Conservation (phyloP, 202 grass and related monocot species). For the Setaria viridis region DNA sequence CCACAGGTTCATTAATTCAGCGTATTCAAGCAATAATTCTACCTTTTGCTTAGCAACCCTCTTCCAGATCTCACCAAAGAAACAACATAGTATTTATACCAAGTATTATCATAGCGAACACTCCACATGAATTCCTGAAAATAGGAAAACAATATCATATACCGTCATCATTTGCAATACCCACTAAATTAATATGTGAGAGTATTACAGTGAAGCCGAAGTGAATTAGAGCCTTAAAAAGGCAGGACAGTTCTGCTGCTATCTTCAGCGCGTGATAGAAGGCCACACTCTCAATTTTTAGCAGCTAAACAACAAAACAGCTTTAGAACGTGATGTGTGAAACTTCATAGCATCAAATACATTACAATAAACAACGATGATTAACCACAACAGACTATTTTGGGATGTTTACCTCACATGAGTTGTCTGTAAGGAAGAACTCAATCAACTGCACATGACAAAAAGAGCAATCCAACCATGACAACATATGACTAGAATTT, state of each 20-base stretch:
- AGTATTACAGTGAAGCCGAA: neutral
- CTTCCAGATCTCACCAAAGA: neutral
- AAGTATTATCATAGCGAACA: neutral
- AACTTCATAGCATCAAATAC: neutral
- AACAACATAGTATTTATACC: neutral
- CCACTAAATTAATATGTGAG: neutral
- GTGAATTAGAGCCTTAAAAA: neutral
- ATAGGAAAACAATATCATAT: neutral
- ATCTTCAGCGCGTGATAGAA: neutral
- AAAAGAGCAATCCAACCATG: neutral
- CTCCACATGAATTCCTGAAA: neutral
- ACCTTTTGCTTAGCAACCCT: constrained; percentile 2
- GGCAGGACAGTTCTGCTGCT: neutral
- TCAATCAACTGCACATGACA: neutral
- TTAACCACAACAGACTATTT: neutral
- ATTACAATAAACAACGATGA: neutral
- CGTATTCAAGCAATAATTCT: neutral
- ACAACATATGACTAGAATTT: neutral
- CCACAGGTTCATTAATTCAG: neutral
- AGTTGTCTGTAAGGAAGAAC: neutral
- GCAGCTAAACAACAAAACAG: neutral
- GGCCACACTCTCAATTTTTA: neutral
- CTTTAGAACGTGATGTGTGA: neutral
- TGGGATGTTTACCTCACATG: neutral
- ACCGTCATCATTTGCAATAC: neutral